phyloP scores from a whole-genome alignment of 2,329 filamentous ascomycete species.

The Allantophomopsis lycopodina region DNA sequence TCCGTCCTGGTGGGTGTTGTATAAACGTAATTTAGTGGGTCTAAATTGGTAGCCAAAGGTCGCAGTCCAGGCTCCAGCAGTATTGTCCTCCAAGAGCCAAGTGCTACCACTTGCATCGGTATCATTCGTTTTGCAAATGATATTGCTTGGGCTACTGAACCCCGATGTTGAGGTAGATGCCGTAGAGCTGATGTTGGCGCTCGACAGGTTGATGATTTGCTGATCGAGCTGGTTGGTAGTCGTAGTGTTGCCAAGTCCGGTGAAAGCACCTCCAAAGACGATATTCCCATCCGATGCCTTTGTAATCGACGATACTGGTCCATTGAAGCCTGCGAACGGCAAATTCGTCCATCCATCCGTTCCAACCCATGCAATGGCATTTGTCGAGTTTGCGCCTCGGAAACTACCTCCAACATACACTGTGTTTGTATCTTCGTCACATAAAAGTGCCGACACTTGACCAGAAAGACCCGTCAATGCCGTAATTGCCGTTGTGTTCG shows the following conservation, averaged over 20 bases:
- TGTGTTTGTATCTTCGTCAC: conserved; percentile 62
- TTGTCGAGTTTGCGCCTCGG: conserved; percentile 65
- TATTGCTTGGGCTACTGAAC: conserved; percentile 64
- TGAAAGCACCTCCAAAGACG: conserved; percentile 84
- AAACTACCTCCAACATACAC: conserved; percentile 91
- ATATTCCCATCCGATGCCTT: conserved; percentile 73
- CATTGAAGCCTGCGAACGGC: conserved; percentile 90
- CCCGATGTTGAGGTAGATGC: conserved; percentile 47
- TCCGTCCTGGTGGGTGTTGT: conserved; percentile 75
- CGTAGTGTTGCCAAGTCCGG: conserved; percentile 71
- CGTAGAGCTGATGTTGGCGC: conserved; percentile 58
- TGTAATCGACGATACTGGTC: conserved; percentile 73
- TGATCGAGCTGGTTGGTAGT: conserved; percentile 51
- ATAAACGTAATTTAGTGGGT: conserved; percentile 75
- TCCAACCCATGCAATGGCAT: conserved; percentile 72
- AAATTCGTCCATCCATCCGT: conserved; percentile 62
- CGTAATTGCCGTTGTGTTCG: conserved; percentile 53
- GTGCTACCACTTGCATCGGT: conserved; percentile 60
- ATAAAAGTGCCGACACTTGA: conserved; percentile 68
- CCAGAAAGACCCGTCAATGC: conserved; percentile 73
- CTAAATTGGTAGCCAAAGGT: conserved; percentile 72
- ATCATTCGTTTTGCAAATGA: conserved; percentile 64
- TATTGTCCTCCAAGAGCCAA: conserved; percentile 68
- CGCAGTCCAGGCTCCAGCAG: conserved; percentile 71
- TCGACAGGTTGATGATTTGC: conserved; percentile 73